Evolutionary conservation across 768 basidiomycete species (phyloP).

Genomic region (Xanthoconium purpureum): DNA sequence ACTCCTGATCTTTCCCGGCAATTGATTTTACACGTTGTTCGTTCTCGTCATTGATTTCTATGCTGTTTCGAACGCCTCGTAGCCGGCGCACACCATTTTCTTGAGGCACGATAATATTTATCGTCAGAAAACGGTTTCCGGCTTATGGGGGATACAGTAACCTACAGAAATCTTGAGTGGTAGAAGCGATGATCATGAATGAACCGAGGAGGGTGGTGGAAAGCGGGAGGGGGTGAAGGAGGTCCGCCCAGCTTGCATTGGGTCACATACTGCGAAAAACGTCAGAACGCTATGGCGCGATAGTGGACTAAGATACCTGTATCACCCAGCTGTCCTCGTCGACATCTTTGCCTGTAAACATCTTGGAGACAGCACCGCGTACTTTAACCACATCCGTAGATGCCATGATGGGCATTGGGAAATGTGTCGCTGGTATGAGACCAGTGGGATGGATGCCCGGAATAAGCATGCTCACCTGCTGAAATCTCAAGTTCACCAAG

Average conservation of each 20-base stretch:
- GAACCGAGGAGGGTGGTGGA: background rate
- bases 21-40: constrained; percentile 17
- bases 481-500: too few species aligned
- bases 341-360: constrained; percentile 19
- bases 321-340: constrained; percentile 23
- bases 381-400: constrained; percentile 12
- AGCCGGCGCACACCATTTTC: constrained; percentile 21
- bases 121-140: background rate
- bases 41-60: constrained; percentile 20
- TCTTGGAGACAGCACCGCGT: constrained; percentile 15
- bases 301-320: background rate
- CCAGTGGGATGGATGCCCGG: too few species aligned
- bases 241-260: constrained; percentile 18
- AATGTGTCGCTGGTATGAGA: too few species aligned
- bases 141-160: background rate
- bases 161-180: constrained; percentile 16
- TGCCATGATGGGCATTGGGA: constrained; percentile 10
- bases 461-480: too few species aligned
- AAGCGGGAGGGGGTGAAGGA: constrained; percentile 18
- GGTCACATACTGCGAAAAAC: constrained; percentile 13
- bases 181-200: constrained; percentile 15
- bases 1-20: constrained; percentile 16
- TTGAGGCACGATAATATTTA: constrained; percentile 7
- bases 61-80: constrained; percentile 18
- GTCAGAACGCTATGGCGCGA: background rate